Conservation (phyloP, 169 alveolate species). For the Plasmodium cynomolgi region DNA sequence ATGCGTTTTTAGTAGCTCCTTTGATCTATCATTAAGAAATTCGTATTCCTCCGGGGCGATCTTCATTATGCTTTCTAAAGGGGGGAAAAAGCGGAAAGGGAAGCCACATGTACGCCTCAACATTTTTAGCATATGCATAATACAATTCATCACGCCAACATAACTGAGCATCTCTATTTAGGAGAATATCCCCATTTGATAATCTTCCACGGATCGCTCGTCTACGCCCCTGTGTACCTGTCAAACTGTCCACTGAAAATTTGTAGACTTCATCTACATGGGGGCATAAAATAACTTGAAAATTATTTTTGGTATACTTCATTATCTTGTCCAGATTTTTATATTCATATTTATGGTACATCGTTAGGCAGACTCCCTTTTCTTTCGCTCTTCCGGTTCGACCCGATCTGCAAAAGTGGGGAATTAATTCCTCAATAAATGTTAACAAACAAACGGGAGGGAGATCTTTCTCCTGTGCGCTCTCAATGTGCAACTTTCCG, state of each 20-base stretch:
- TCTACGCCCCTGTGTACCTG: neutral
- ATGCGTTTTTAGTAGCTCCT: conserved; percentile 31
- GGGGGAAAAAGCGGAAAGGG: neutral
- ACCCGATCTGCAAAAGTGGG: conserved; percentile 44
- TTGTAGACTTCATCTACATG: conserved; percentile 56
- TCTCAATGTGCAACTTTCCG: neutral
- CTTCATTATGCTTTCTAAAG: conserved; percentile 53
- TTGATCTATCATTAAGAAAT: conserved; percentile 57
- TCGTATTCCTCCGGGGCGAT: conserved; percentile 52
- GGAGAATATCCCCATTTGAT: neutral
- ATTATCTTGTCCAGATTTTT: conserved; percentile 44
- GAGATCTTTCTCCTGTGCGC: neutral
- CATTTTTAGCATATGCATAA: neutral
- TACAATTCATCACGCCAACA: neutral
- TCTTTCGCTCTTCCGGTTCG: conserved; percentile 69
- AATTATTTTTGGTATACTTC: conserved; percentile 55
- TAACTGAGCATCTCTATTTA: neutral
- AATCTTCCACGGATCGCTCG: neutral
- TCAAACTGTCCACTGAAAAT: conserved; percentile 57
- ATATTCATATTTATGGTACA: conserved; percentile 72
- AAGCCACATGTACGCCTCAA: neutral
- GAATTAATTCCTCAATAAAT: neutral
- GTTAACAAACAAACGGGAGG: neutral
- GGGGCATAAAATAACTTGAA: conserved; percentile 63
- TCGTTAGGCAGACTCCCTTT: conserved; percentile 65